Percentiles rank a stretch among this genome's conserved stretches.
Evolutionary conservation across 2,329 filamentous ascomycete genomes (phyloP).

Genomic region (Aspergillus tanneri): DNA sequence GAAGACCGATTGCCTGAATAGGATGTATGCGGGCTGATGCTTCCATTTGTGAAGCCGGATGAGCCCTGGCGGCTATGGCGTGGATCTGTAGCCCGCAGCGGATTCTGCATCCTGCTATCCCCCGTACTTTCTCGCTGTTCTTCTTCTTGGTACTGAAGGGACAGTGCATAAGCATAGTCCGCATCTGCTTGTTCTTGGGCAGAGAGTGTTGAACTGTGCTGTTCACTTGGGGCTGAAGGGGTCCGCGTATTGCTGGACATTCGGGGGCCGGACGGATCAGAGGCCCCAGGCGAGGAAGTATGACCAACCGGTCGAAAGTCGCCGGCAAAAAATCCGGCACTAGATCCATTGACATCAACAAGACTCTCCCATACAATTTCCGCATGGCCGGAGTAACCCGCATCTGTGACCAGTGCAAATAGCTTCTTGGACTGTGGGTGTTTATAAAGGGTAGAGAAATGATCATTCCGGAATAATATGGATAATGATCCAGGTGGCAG

Average conservation of each 20-base stretch:
- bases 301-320: slow-evolving; percentile 85
- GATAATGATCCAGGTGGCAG: slow-evolving; percentile 76
- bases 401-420: slow-evolving; percentile 85
- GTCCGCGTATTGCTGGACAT: slow-evolving; percentile 26
- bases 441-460: slow-evolving; percentile 91
- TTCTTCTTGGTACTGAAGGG: slow-evolving; percentile 91
- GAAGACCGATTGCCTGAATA: slow-evolving; percentile 27
- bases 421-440: slow-evolving; percentile 75
- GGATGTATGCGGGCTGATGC: slow-evolving; percentile 18
- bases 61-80: too few relatives aligned
- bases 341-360: slow-evolving; percentile 80
- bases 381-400: slow-evolving; percentile 80
- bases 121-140: slow-evolving; percentile 63
- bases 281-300: slow-evolving; percentile 28
- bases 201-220: slow-evolving; percentile 20
- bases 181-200: slow-evolving; percentile 66
- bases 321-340: slow-evolving; percentile 80
- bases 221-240: slow-evolving; percentile 13
- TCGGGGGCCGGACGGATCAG: slow-evolving; percentile 30
- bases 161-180: slow-evolving; percentile 83
- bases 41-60: background rate
- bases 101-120: slow-evolving; percentile 43
- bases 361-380: slow-evolving; percentile 97
- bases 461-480: slow-evolving; percentile 94
- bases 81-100: too few relatives aligned